Conservation (phyloP, 2,329 filamentous ascomycete genomes). For the Leptoxyphium fumago region DNA sequence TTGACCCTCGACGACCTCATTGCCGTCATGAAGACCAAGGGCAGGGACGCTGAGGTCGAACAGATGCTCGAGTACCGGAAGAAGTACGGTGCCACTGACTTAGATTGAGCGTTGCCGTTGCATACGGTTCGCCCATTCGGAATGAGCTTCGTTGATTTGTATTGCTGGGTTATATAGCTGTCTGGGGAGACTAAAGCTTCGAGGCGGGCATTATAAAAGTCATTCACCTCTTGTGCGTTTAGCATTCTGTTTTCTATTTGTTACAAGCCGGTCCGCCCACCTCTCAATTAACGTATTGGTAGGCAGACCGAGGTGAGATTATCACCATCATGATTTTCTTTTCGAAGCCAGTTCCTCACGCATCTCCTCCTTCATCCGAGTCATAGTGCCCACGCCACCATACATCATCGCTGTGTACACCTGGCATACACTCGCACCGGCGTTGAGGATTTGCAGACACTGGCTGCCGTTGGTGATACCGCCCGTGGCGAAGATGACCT, state of each 20-base stretch:
- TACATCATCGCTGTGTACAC: constrained; percentile 62
- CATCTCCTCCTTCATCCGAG: constrained; percentile 36
- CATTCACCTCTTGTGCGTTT: no score
- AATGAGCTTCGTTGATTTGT: no score
- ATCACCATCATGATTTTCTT: constrained; percentile 3
- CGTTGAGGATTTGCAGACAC: constrained; percentile 67
- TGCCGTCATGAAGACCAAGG: constrained; percentile 28
- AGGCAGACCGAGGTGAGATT: no score
- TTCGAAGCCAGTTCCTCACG: constrained; percentile 22
- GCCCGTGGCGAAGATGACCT: constrained; percentile 85
- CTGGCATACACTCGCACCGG: constrained; percentile 60
- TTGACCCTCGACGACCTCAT: constrained; percentile 69
- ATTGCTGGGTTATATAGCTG: no score
- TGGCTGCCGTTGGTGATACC: constrained; percentile 82
- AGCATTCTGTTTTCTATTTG: no score
- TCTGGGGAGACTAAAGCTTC: no score
- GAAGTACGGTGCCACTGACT: constrained; percentile 21
- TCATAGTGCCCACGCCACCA: constrained; percentile 47
- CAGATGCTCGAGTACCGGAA: constrained; percentile 58
- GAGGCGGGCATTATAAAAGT: no score
- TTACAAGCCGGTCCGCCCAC: no score
- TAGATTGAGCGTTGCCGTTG: constrained; percentile 1
- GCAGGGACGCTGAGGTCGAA: constrained; percentile 28
- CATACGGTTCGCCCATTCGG: no score
- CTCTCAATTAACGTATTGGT: no score